These are phyloP conservation scores for Sicyos edulis DNA, from an alignment of 306 rosid genomes.

Conservation along the genomic window DNA sequence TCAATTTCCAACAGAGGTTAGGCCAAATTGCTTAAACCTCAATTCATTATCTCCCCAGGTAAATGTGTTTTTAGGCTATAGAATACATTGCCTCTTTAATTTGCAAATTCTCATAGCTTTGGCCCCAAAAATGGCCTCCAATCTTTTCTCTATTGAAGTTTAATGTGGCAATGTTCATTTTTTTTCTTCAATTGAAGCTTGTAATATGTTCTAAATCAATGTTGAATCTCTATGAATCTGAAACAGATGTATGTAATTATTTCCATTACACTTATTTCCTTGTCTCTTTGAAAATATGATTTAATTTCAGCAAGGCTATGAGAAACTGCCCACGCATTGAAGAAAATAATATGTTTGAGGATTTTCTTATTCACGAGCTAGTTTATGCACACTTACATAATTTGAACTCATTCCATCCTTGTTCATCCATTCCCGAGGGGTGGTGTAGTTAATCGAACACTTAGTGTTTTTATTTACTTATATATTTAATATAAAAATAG, in stretches of 20 bases:
- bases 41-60: slow-evolving; percentile 25
- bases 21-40: slow-evolving; percentile 36
- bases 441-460: too few relatives aligned
- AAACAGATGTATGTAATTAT: slow-evolving; percentile 14
- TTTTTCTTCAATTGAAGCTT: neutral
- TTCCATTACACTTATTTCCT: neutral
- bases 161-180: neutral
- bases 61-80: slow-evolving; percentile 28
- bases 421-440: too few relatives aligned
- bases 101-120: slow-evolving; percentile 1
- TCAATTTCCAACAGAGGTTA: slow-evolving; percentile 31
- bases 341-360: neutral
- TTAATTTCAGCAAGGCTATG: neutral
- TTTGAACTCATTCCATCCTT: too few relatives aligned
- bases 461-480: too few relatives aligned
- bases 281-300: neutral
- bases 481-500: too few relatives aligned
- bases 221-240: neutral
- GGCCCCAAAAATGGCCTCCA: neutral
- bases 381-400: too few relatives aligned
- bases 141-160: neutral
- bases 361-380: too few relatives aligned
- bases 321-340: neutral
- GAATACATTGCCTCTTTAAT: slow-evolving; percentile 23
- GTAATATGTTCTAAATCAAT: neutral